phyloP scores from a whole-genome alignment of 1,139 yeast species.

The Tardiomyces depauwii region DNA sequence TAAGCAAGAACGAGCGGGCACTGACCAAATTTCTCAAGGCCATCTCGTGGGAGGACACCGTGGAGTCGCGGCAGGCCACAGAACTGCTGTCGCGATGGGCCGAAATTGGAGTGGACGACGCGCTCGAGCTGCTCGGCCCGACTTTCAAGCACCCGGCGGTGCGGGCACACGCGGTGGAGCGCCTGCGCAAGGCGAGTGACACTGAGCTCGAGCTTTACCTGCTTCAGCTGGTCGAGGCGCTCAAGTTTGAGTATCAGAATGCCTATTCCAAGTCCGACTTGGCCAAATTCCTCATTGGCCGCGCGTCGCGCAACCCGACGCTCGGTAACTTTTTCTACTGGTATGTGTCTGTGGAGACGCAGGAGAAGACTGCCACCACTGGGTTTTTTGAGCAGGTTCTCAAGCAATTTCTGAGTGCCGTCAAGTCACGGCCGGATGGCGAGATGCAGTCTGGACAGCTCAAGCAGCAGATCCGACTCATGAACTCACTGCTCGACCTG shows the following conservation, averaged over 20 bases:
- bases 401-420: conserved; percentile 22
- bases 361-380: conserved; percentile 40
- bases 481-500: conserved; percentile 31
- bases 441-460: conserved; percentile 20
- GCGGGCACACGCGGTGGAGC: conserved; percentile 77
- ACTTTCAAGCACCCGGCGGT: conserved; percentile 46
- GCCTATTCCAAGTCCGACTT: conserved; percentile 36
- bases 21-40: conserved; percentile 80
- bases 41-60: conserved; percentile 78
- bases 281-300: conserved; percentile 65
- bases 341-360: conserved; percentile 82
- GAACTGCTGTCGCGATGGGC: conserved; percentile 50
- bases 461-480: conserved; percentile 34
- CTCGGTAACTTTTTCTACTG: conserved; percentile 83
- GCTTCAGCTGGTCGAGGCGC: conserved; percentile 85
- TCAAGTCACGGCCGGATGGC: conserved; percentile 21
- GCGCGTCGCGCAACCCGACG: conserved; percentile 54
- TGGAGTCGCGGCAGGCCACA: conserved; percentile 69
- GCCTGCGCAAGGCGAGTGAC: conserved; percentile 68
- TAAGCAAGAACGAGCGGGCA: conserved; percentile 64
- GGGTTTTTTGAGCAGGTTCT: conserved; percentile 20
- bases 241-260: conserved; percentile 50
- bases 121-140: conserved; percentile 76
- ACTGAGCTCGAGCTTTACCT: conserved; percentile 71
- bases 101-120: conserved; percentile 84